Conservation (phyloP, 805 yeast species). For the Saccharomycopsis javanensis region DNA sequence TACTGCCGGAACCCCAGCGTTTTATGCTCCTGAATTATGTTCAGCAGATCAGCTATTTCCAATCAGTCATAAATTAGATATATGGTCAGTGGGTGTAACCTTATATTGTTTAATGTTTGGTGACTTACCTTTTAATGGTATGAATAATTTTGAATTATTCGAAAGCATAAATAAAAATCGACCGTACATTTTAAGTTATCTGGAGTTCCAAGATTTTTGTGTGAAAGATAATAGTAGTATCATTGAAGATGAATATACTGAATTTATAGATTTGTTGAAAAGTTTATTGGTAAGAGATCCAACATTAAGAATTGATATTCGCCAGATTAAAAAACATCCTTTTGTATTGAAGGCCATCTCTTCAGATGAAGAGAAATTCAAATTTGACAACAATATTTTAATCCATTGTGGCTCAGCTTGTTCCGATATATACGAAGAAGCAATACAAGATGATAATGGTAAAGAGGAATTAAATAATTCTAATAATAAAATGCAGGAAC, state of each 20-base stretch:
- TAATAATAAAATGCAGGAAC: background rate
- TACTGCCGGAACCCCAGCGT: conserved; percentile 97
- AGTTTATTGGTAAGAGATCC: conserved; percentile 67
- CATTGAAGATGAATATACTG: conserved; percentile 32
- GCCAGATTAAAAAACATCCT: conserved; percentile 67
- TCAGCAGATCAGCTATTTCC: conserved; percentile 33
- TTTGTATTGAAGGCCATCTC: conserved; percentile 44
- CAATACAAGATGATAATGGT: background rate
- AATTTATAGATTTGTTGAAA: conserved; percentile 45
- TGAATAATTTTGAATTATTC: conserved; percentile 76
- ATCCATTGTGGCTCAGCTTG: conserved; percentile 8
- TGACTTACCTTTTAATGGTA: conserved; percentile 78
- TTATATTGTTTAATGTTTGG: conserved; percentile 84
- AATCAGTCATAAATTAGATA: conserved; percentile 80
- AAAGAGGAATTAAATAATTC: background rate
- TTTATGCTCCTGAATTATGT: conserved; percentile 90
- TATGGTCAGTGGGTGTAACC: conserved; percentile 97
- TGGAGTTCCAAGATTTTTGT: conserved; percentile 22
- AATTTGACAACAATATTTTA: conserved; percentile 23
- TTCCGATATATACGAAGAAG: background rate
- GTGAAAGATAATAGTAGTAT: conserved; percentile 26
- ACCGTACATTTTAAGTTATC: conserved; percentile 56
- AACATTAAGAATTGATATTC: conserved; percentile 51
- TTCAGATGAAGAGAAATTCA: conserved; percentile 21
- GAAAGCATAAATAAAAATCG: conserved; percentile 62